These are phyloP conservation scores for Microdochium trichocladiopsis DNA, from an alignment of 2,329 filamentous ascomycete species.

Conservation along the genomic window DNA sequence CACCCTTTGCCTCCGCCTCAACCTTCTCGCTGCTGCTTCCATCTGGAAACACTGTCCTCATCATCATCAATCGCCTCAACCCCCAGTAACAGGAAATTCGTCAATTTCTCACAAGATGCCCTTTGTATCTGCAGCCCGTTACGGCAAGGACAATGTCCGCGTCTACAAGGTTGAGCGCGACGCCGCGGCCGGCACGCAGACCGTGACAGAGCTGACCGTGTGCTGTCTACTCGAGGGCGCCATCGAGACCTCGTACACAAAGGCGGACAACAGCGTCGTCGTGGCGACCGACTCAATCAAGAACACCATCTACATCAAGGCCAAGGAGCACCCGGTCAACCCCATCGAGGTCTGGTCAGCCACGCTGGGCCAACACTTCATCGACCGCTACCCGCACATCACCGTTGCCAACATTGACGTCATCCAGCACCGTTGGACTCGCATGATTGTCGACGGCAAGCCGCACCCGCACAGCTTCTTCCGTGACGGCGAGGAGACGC, in stretches of 20 bases:
- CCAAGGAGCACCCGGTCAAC: slow-evolving; percentile 86
- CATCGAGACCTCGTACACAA: slow-evolving; percentile 84
- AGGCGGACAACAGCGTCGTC: slow-evolving; percentile 88
- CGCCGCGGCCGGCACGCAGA: slow-evolving; percentile 68
- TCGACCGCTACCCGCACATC: slow-evolving; percentile 84
- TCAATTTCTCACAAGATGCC: too few relatives aligned
- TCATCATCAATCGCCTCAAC: not conserved
- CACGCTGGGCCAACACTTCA: slow-evolving; percentile 80
- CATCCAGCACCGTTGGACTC: slow-evolving; percentile 83
- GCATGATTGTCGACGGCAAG: slow-evolving; percentile 79
- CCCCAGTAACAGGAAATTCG: too few relatives aligned
- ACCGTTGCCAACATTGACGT: slow-evolving; percentile 75
- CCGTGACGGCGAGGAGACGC: slow-evolving; percentile 82
- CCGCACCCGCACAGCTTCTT: slow-evolving; percentile 93
- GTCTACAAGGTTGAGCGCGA: slow-evolving; percentile 91
- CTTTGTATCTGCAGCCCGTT: slow-evolving; percentile 57
- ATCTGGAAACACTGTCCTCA: not conserved
- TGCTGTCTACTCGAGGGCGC: slow-evolving; percentile 88
- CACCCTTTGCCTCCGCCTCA: not conserved
- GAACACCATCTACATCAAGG: slow-evolving; percentile 92
- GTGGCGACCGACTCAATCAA: slow-evolving; percentile 98
- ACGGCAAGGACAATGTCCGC: slow-evolving; percentile 97
- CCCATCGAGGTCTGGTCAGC: slow-evolving; percentile 89
- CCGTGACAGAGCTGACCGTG: slow-evolving; percentile 91
- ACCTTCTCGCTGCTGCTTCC: too few relatives aligned